Evolutionary conservation across 768 basidiomycete genomes (phyloP).

Genomic region (Gyrodon lividus): DNA sequence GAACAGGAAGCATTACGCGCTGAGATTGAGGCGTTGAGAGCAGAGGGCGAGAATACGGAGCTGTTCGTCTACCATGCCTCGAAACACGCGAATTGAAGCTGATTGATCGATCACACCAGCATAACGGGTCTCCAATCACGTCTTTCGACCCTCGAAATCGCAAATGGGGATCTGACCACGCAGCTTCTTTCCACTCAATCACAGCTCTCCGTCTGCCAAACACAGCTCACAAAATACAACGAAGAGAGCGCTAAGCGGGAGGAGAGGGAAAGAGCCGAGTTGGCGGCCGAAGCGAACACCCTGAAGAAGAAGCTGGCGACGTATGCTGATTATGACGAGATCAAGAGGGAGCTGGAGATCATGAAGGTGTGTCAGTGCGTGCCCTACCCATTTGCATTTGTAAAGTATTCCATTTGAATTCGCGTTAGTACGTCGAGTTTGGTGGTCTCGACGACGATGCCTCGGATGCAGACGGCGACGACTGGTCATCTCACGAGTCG

Average conservation of each 20-base stretch:
- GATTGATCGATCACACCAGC: conserved; percentile 5
- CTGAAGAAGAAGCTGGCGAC: conserved; percentile 68
- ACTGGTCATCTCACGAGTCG: conserved; percentile 39
- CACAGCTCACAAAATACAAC: conserved; percentile 17
- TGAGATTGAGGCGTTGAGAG: conserved; percentile 88
- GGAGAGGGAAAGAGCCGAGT: conserved; percentile 16
- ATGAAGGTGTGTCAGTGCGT: conserved; percentile 72
- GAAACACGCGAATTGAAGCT: not conserved
- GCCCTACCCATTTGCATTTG: not conserved
- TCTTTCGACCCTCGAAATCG: conserved; percentile 73
- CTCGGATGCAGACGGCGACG: conserved; percentile 57
- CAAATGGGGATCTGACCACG: conserved; percentile 13
- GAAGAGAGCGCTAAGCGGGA: conserved; percentile 17
- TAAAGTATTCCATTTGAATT: not conserved
- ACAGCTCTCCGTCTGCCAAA: conserved; percentile 16
- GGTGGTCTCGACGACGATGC: conserved; percentile 71
- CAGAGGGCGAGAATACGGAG: conserved; percentile 69
- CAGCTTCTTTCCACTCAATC: conserved; percentile 19
- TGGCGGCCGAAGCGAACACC: conserved; percentile 66
- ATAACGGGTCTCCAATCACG: conserved; percentile 58
- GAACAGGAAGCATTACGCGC: conserved; percentile 88
- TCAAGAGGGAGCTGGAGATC: conserved; percentile 96
- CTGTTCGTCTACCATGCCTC: conserved; percentile 44
- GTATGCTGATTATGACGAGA: conserved; percentile 90
- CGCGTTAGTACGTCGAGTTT: conserved; percentile 87